phyloP scores from a whole-genome alignment of 2,329 filamentous ascomycete genomes.

The Botrytis byssoidea region DNA sequence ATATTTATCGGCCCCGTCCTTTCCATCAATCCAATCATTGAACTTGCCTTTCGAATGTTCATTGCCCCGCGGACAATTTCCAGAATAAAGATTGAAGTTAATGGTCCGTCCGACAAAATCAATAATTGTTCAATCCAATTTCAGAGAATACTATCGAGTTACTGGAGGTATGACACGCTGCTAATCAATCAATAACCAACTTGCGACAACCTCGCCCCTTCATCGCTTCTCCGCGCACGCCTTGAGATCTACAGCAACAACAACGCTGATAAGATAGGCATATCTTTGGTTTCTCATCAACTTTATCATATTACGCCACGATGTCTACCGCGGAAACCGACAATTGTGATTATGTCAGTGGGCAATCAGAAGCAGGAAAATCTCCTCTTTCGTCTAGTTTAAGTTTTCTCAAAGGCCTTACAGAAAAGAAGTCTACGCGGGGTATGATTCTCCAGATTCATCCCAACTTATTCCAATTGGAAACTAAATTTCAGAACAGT shows the following conservation, averaged over 20 bases:
- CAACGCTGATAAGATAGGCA: slow-evolving; percentile 4
- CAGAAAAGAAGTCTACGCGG: slow-evolving; percentile 75
- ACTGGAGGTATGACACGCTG: neutral
- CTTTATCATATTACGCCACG: neutral
- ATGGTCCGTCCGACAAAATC: neutral
- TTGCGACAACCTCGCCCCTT: neutral
- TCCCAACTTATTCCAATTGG: neutral
- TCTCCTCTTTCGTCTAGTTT: slow-evolving; percentile 48
- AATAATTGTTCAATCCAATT: neutral
- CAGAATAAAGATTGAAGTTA: neutral
- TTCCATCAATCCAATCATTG: slow-evolving; percentile 1
- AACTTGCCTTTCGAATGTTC: neutral
- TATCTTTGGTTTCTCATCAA: neutral
- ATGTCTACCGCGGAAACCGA: slow-evolving; percentile 35
- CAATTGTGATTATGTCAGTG: slow-evolving; percentile 36
- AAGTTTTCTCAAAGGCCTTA: slow-evolving; percentile 64
- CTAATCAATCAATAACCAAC: neutral
- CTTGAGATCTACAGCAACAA: neutral
- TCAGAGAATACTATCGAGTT: neutral
- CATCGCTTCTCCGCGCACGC: neutral
- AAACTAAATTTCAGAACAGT: slow-evolving; percentile 24
- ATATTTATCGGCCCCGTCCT: neutral
- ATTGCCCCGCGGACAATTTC: neutral
- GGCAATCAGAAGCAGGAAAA: slow-evolving; percentile 38
- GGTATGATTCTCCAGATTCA: slow-evolving; percentile 47